phyloP scores from a whole-genome alignment of 1,284 basidiomycete genomes.

The Moesziomyces parantarcticus region DNA sequence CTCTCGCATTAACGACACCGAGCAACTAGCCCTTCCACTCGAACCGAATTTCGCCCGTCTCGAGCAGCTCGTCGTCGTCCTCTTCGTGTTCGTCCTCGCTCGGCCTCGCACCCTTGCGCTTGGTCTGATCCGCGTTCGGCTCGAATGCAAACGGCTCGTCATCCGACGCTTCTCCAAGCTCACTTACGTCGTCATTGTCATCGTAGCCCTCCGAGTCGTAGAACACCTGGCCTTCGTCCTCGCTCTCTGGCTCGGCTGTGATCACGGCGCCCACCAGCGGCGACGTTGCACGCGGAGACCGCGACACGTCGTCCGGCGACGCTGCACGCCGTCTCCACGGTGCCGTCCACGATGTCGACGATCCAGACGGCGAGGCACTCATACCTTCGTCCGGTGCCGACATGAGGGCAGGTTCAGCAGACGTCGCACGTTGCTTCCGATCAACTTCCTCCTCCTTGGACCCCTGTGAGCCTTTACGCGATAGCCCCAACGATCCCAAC shows the following conservation, averaged over 20 bases:
- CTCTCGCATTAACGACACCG: no score
- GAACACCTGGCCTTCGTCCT: constrained; percentile 47
- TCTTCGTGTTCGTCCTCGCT: constrained; percentile 26
- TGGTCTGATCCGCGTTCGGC: not conserved
- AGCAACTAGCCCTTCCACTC: constrained; percentile 63
- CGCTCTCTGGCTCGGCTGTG: constrained; percentile 40
- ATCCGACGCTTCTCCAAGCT: not conserved
- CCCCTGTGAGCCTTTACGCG: constrained; percentile 17
- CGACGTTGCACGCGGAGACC: constrained; percentile 24
- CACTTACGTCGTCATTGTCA: constrained; percentile 36
- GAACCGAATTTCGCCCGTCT: constrained; percentile 64
- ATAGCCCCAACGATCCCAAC: constrained; percentile 46
- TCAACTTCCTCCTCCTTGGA: not conserved
- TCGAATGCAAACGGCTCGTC: not conserved
- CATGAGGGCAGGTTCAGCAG: constrained; percentile 28
- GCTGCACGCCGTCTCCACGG: constrained; percentile 50
- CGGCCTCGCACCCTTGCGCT: constrained; percentile 19
- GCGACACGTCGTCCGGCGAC: constrained; percentile 17
- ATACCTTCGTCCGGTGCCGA: constrained; percentile 1
- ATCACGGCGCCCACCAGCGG: constrained; percentile 54
- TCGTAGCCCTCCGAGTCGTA: constrained; percentile 37
- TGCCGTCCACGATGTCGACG: constrained; percentile 32
- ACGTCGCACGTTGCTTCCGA: constrained; percentile 9
- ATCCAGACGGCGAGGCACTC: constrained; percentile 3
- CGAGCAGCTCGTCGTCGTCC: constrained; percentile 41